Percentiles rank a stretch among this genome's conserved stretches.
Evolutionary conservation across 129 eudicot species (phyloP).

Genomic region (Solidago caesia): DNA sequence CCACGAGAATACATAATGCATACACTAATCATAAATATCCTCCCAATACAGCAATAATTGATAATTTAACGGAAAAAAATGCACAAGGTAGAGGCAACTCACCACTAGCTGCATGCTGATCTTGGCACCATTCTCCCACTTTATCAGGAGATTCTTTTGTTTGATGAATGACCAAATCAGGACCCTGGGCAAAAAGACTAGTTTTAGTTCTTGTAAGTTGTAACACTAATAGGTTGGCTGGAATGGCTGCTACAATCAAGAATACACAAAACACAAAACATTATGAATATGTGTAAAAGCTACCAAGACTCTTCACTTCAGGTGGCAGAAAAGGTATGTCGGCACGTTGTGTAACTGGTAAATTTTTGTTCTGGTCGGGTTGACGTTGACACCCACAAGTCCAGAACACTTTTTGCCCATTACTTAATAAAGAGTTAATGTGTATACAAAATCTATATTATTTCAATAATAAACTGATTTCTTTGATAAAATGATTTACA

Average conservation of each 20-base stretch:
- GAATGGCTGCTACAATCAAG: slow-evolving; percentile 4
- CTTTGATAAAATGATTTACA: neutral
- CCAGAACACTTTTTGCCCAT: neutral
- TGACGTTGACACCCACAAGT: neutral
- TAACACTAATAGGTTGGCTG: neutral
- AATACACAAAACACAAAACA: neutral
- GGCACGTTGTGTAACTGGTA: neutral
- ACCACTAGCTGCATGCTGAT: slow-evolving; percentile 73
- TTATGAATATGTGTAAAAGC: slow-evolving; percentile 4
- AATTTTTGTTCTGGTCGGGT: neutral
- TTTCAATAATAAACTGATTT: neutral
- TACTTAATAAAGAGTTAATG: neutral
- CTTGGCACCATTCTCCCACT: slow-evolving; percentile 86
- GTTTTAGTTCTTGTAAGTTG: neutral
- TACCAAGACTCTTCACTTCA: neutral
- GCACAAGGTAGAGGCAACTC: slow-evolving; percentile 18
- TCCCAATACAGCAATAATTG: neutral
- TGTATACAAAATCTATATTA: neutral
- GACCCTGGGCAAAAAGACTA: slow-evolving; percentile 53
- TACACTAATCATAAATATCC: neutral
- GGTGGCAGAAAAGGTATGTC: neutral
- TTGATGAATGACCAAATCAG: slow-evolving; percentile 81
- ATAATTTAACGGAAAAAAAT: neutral
- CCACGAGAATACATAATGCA: neutral
- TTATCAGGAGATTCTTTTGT: slow-evolving; percentile 62